Conservation (phyloP, 306 rosid species). For the Casuarina cunninghamiana region DNA sequence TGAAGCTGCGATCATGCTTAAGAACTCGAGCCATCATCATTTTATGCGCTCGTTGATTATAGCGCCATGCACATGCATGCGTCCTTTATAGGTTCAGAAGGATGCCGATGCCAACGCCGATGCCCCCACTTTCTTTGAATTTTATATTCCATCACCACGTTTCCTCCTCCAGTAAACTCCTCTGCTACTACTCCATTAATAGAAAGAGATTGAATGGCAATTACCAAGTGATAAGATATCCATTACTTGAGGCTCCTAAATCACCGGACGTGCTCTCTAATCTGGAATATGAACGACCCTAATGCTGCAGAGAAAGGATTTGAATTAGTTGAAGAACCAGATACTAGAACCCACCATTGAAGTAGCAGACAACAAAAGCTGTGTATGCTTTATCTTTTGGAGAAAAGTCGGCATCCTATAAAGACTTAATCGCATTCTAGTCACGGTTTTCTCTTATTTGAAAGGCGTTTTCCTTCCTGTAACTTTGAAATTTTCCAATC, state of each 20-base stretch:
- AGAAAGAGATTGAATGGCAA: too few species aligned
- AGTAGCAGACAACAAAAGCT: conserved; percentile 6
- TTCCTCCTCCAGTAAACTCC: too few species aligned
- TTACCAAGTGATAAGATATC: too few species aligned
- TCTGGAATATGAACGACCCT: too few species aligned
- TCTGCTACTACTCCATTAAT: too few species aligned
- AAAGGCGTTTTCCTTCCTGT: background rate
- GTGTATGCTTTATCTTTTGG: background rate
- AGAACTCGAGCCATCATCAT: conserved; percentile 16
- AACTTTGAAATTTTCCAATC: background rate
- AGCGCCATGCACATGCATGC: conserved; percentile 53
- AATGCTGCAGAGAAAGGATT: too few species aligned
- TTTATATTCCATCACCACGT: background rate
- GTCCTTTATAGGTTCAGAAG: conserved; percentile 24
- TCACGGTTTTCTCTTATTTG: background rate
- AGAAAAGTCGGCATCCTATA: background rate
- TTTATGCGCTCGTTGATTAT: conserved; percentile 21
- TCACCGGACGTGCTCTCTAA: too few species aligned
- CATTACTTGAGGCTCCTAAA: too few species aligned
- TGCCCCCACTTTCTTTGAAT: background rate
- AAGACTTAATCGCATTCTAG: background rate
- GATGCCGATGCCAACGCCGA: conserved; percentile 8
- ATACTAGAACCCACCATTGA: background rate
- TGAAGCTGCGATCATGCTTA: background rate
- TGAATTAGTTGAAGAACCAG: background rate